Base-by-base conservation (phyloP, 108 stramenopile species). In the Ochromonas danica region DNA sequence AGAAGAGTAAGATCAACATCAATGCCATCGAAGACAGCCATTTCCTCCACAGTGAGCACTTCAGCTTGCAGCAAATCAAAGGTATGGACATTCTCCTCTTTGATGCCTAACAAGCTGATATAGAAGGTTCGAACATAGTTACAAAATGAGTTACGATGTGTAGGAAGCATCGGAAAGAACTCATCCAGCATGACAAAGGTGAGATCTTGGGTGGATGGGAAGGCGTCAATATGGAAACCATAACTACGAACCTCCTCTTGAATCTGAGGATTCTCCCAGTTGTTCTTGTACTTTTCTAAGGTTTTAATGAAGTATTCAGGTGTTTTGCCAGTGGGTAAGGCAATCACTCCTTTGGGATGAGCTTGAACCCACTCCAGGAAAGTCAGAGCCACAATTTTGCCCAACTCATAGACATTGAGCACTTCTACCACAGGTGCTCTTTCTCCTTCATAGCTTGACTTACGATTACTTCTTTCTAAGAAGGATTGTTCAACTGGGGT, bases 151-250 rank as follows among this genome's bases (percentile, higher is more conserved):
- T 65, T 80, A 1, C 70, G 61, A 71, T 80, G 79, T 36, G 63
- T 70, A 0, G 79, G 79, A 39, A 33, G 71, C 79, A 80, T 80
- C 14, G 79, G 79, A 10, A 80, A 80, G 30, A 80, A 80, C 41
- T 80, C 79, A 71, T 80, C 79, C 38, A 80, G 36, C 79, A 70
- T 65, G 17, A 80, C 79, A 71, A 80, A 80, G 1, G 28, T 80
- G 27, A 80, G 36, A 22, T 40, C 62, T 28, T 61, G n/a, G 33
- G 79, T 80, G 22, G 43, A 41, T 0, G 79, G 79, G 33, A 80
- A 80, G 71, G 38, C 35, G 10, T 1, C 30, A 42, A 35, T 31
- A 0, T 25, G 1, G 36, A 39, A 39, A 61, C 60, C 78, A 78
- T 33, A 62, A 14, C 14, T 0, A 28, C 70, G 41, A n/a, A 80